Percentiles rank a stretch among this genome's conserved stretches.
phyloP scores from a whole-genome alignment of 2,329 filamentous ascomycete genomes.

The Dothidotthia symphoricarpi region DNA sequence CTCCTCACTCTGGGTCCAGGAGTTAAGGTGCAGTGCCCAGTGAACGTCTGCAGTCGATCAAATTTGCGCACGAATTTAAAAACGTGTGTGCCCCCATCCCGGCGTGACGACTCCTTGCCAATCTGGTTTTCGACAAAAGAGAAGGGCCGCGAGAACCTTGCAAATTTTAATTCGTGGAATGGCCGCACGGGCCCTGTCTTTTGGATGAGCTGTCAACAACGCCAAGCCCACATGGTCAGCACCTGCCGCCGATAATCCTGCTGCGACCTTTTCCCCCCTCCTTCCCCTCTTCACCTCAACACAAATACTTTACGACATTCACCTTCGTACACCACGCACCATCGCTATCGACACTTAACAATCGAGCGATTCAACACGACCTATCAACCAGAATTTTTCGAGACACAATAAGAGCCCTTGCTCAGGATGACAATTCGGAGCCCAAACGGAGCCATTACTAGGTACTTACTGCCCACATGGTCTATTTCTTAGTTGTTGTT shows the following conservation, averaged over 20 bases:
- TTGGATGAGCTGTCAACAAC: too few relatives aligned
- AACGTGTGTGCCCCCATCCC: too few relatives aligned
- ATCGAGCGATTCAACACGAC: slow-evolving; percentile 3
- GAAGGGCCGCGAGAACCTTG: too few relatives aligned
- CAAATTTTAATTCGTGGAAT: too few relatives aligned
- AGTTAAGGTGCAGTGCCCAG: too few relatives aligned
- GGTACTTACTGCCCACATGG: slow-evolving; percentile 46
- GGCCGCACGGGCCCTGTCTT: too few relatives aligned
- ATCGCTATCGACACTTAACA: slow-evolving; percentile 2
- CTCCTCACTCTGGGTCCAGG: too few relatives aligned
- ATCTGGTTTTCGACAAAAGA: too few relatives aligned
- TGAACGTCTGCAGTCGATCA: too few relatives aligned
- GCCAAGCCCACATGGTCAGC: too few relatives aligned
- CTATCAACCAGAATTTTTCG: slow-evolving; percentile 11
- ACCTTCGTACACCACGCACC: slow-evolving; percentile 2
- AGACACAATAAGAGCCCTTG: slow-evolving; percentile 37
- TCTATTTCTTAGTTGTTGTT: slow-evolving; percentile 30
- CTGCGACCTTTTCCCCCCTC: slow-evolving; percentile 31
- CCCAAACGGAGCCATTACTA: slow-evolving; percentile 43
- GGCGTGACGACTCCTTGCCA: too few relatives aligned
- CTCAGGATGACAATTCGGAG: slow-evolving; percentile 47
- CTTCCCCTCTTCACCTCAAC: slow-evolving; percentile 22
- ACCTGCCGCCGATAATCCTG: slow-evolving; percentile 6
- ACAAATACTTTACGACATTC: slow-evolving; percentile 18
- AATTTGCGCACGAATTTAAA: too few relatives aligned